phyloP scores from a whole-genome alignment of 768 basidiomycete genomes.

The Tricholoma flavovirens region DNA sequence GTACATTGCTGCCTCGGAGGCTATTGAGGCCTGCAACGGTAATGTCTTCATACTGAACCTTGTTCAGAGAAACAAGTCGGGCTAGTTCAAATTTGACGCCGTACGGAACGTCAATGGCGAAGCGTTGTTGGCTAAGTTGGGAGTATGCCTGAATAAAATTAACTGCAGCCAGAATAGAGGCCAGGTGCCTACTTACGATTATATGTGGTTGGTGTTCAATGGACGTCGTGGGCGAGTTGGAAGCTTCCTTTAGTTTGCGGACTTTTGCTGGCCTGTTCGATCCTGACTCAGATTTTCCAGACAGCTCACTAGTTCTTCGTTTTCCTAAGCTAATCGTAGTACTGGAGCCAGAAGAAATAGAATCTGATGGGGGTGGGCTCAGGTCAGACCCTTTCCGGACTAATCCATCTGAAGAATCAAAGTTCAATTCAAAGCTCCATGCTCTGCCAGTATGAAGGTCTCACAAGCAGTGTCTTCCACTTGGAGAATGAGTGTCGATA shows the following conservation, averaged over 20 bases:
- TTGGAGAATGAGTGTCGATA: background rate
- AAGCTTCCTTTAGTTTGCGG: background rate
- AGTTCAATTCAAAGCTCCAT: background rate
- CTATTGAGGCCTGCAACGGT: constrained; percentile 17
- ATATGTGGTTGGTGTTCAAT: constrained; percentile 10
- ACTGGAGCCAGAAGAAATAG: constrained; percentile 7
- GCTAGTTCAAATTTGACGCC: constrained; percentile 52
- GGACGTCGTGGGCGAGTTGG: background rate
- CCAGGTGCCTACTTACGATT: constrained; percentile 14
- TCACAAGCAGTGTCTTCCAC: background rate
- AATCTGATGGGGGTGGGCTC: constrained; percentile 15
- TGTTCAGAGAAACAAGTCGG: constrained; percentile 27
- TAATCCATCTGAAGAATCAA: background rate
- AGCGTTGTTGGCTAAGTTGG: constrained; percentile 5
- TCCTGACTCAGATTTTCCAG: background rate
- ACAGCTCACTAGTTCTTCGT: constrained; percentile 22
- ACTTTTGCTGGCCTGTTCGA: constrained; percentile 7
- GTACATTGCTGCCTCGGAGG: constrained; percentile 26
- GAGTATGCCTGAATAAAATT: constrained; percentile 12
- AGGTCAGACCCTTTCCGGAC: background rate
- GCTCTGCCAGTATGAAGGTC: background rate
- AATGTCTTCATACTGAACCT: constrained; percentile 25
- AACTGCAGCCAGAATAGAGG: background rate
- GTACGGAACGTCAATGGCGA: constrained; percentile 23
- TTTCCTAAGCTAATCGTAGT: constrained; percentile 22